Percentiles rank a stretch among this genome's conserved stretches.
These are phyloP conservation scores for Davidsoniella eucalypti DNA, from an alignment of 2,329 filamentous ascomycete genomes.

Conservation along the genomic window DNA sequence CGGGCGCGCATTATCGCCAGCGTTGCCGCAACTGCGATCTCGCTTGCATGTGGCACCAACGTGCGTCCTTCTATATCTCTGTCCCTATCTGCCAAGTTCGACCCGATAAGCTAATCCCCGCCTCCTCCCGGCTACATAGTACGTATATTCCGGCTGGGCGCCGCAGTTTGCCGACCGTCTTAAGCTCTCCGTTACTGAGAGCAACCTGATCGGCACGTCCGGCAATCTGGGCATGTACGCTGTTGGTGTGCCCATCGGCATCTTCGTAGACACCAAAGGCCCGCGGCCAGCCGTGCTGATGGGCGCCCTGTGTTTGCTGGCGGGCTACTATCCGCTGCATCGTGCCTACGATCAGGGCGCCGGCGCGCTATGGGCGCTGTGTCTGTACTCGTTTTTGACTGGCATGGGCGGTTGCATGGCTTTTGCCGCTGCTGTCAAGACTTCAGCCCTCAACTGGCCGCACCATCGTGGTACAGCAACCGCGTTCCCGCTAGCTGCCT, in stretches of 20 bases:
- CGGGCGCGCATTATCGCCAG: conserved; percentile 65
- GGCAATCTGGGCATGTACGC: conserved; percentile 92
- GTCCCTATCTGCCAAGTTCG: background rate
- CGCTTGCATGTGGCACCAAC: conserved; percentile 84
- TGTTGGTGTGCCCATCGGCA: conserved; percentile 72
- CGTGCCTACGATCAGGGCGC: conserved; percentile 55
- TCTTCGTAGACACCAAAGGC: conserved; percentile 70
- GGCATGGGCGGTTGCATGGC: conserved; percentile 80
- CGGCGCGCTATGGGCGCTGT: conserved; percentile 45
- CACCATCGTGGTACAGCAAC: conserved; percentile 83
- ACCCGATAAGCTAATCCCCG: background rate
- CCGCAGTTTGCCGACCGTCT: conserved; percentile 84
- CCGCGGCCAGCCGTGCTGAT: conserved; percentile 63
- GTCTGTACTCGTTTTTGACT: conserved; percentile 70
- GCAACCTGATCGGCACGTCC: conserved; percentile 73
- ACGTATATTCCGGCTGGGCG: conserved; percentile 96
- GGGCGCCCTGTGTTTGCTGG: conserved; percentile 54
- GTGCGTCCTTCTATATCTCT: conserved; percentile 31
- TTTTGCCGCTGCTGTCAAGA: conserved; percentile 78
- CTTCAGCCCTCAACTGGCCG: conserved; percentile 80
- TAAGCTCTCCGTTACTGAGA: conserved; percentile 77
- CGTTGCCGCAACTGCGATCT: conserved; percentile 66
- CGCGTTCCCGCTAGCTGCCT: conserved; percentile 80
- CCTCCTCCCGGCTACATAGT: conserved; percentile 34
- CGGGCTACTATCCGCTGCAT: conserved; percentile 78